Evolutionary conservation across 1,284 basidiomycete genomes (phyloP), one percentile per base, ranked within the genome.

Genomic region (Anthracocystis panici-leucophaei): DNA sequence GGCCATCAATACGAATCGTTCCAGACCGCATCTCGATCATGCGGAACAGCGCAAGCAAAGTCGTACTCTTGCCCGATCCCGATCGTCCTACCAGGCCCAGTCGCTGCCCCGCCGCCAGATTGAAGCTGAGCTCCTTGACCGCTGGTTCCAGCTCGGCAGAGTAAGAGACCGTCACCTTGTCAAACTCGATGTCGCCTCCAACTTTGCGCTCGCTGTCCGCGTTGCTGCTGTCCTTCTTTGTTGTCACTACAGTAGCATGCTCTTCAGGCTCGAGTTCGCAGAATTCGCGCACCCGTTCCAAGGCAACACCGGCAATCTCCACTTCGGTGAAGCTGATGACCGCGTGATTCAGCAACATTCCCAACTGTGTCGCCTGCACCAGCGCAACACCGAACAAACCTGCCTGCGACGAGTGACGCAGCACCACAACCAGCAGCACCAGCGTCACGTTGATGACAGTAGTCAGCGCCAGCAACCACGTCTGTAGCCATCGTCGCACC

Each of bases 221-320:
- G 1, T 40, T 38, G 41, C 45, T 16, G 40, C 21, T 31, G 8
- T 33, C 46, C 27, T n/a, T n/a, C 46, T 50, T n/a, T n/a, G n/a
- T 48, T 4, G 40, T 42, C 7, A 40, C 27, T n/a, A 25, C 33
- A 40, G 41, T 41, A 29, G 23, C 20, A 16, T 41, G 52, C 10
- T 68, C 68, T 40, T 84, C 83, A 7, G 65, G 64, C 12, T 68
- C 70, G 8, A 85, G 68, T 0, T 75, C 48, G 21, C 64, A 65
- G 33, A 85, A 79, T 50, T 84, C 82, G 35, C 77, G 79, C n/a
- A 86, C 70, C 4, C 85, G 76, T 48, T 84, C 85, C 20, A 86
- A 65, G 5, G 84, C 82, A 9, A 86, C 82, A 10, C 80, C 77
- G 0, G 82, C 84, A 57, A 86, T 86, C 57, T 86, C 85, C n/a